These are phyloP conservation scores for Lodderomyces metapsilosis DNA, from an alignment of 1,139 yeast species.

Conservation along the genomic window DNA sequence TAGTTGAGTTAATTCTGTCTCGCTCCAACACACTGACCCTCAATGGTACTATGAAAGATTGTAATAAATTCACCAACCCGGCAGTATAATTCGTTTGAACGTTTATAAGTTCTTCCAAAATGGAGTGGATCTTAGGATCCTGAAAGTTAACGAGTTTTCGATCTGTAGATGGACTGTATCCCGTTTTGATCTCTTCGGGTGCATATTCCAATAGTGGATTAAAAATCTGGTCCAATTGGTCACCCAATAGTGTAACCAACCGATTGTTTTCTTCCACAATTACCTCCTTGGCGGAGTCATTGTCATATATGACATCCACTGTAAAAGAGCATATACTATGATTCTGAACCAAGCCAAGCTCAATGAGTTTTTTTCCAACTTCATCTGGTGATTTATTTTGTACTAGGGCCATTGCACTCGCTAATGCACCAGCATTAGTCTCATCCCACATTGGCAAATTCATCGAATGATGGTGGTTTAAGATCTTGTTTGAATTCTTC, in stretches of 20 bases:
- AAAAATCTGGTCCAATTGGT: conserved; percentile 77
- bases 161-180: conserved; percentile 49
- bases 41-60: conserved; percentile 75
- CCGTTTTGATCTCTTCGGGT: conserved; percentile 77
- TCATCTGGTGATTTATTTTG: conserved; percentile 47
- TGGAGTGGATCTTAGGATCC: conserved; percentile 29
- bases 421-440: conserved; percentile 74
- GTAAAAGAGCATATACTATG: conserved; percentile 55
- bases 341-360: conserved; percentile 59
- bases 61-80: conserved; percentile 69
- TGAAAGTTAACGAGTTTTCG: neutral
- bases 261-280: conserved; percentile 63
- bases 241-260: conserved; percentile 73
- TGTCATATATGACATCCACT: conserved; percentile 73
- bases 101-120: conserved; percentile 63
- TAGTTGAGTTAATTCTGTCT: conserved; percentile 33
- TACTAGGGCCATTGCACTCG: conserved; percentile 58
- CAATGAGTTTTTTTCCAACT: conserved; percentile 51
- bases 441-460: conserved; percentile 55
- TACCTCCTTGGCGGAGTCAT: conserved; percentile 32
- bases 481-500: conserved; percentile 62
- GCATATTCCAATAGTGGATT: conserved; percentile 89
- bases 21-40: conserved; percentile 61
- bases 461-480: conserved; percentile 25
- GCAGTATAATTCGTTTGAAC: conserved; percentile 75